Conservation (phyloP, 805 yeast species). For the Saccharomyces paradoxus region DNA sequence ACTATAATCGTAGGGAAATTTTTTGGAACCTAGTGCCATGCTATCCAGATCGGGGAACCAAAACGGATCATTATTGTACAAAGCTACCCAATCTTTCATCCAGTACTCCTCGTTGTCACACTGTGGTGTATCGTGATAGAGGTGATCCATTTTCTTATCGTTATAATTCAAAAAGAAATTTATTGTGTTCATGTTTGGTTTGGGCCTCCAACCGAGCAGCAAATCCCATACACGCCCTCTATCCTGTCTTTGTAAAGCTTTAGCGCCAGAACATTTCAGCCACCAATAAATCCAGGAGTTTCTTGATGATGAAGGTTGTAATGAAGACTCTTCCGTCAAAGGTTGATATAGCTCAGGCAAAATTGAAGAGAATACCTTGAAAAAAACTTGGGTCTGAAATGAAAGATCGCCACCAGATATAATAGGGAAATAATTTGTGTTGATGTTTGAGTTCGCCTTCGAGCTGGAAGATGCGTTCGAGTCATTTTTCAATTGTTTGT, state of each 20-base stretch:
- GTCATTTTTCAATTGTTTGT: conserved; percentile 10
- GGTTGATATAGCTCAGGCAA: conserved; percentile 72
- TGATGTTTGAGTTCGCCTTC: conserved; percentile 3
- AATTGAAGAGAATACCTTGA: conserved; percentile 51
- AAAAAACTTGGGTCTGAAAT: conserved; percentile 36
- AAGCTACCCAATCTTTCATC: neutral
- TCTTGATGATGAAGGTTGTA: conserved; percentile 45
- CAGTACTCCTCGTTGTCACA: neutral
- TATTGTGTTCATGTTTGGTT: conserved; percentile 25
- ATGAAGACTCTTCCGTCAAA: conserved; percentile 71
- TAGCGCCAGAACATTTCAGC: conserved; percentile 85
- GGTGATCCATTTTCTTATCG: conserved; percentile 24
- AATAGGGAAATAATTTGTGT: conserved; percentile 25
- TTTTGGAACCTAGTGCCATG: conserved; percentile 20
- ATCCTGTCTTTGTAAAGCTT: conserved; percentile 72
- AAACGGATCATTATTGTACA: conserved; percentile 25
- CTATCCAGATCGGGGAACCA: conserved; percentile 32
- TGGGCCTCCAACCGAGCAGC: conserved; percentile 66
- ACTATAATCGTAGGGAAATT: conserved; percentile 22
- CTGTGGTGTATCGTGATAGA: conserved; percentile 12
- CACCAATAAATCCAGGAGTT: conserved; percentile 94
- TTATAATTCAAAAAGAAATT: conserved; percentile 31
- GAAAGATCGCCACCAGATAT: conserved; percentile 30
- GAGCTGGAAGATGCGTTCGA: conserved; percentile 1
- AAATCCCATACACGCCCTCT: conserved; percentile 88